Percentiles rank a stretch among this genome's conserved stretches.
phyloP scores from a whole-genome alignment of 495 filamentous ascomycete genomes.

The Usnea hakonensis region DNA sequence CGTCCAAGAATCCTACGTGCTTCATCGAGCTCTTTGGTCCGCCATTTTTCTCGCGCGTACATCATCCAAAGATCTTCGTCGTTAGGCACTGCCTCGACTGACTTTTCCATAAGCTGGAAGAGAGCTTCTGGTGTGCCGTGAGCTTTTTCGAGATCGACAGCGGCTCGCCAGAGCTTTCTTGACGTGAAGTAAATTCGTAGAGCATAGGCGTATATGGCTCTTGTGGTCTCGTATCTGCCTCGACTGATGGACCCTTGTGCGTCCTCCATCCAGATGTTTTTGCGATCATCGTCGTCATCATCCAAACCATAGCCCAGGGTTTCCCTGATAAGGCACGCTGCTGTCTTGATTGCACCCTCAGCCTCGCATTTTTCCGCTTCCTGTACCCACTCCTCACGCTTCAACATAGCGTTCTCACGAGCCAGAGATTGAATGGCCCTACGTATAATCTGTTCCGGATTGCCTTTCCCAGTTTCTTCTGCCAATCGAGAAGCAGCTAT shows the following conservation, averaged over 20 bases:
- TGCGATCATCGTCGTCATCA: slow-evolving; percentile 95
- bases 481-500: slow-evolving; percentile 87
- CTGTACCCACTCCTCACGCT: slow-evolving; percentile 92
- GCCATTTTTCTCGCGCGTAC: slow-evolving; percentile 86
- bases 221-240: slow-evolving; percentile 77
- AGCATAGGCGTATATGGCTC: slow-evolving; percentile 88
- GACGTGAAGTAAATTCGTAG: slow-evolving; percentile 79
- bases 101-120: slow-evolving; percentile 80
- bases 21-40: slow-evolving; percentile 74
- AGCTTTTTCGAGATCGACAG: slow-evolving; percentile 83
- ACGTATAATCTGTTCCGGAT: slow-evolving; percentile 85
- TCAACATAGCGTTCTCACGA: slow-evolving; percentile 88
- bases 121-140: slow-evolving; percentile 80
- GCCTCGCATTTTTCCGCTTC: slow-evolving; percentile 94
- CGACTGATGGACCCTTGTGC: slow-evolving; percentile 68
- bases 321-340: slow-evolving; percentile 78
- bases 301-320: slow-evolving; percentile 91
- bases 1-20: slow-evolving; percentile 73
- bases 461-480: slow-evolving; percentile 72
- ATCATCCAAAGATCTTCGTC: slow-evolving; percentile 91
- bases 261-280: slow-evolving; percentile 92
- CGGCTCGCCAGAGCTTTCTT: slow-evolving; percentile 77
- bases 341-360: slow-evolving; percentile 77
- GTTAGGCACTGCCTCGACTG: slow-evolving; percentile 84
- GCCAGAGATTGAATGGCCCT: slow-evolving; percentile 84